Percentiles rank a stretch among this genome's conserved stretches.
Conservation (phyloP, 495 filamentous ascomycete species). For the Penicillium pancosmium region DNA sequence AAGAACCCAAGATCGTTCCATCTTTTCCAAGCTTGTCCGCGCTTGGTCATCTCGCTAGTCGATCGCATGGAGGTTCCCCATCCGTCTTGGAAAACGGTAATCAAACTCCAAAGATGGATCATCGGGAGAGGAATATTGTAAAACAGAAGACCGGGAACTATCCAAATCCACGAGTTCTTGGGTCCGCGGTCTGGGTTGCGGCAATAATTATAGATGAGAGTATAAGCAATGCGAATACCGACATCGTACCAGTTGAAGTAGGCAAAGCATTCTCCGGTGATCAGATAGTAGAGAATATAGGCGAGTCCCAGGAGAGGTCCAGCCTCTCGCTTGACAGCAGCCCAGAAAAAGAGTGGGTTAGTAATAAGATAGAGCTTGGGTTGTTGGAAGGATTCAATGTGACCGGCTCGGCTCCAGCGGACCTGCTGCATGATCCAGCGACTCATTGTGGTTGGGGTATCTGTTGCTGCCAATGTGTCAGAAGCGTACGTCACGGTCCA, state of each 20-base stretch:
- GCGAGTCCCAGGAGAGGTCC: slow-evolving; percentile 30
- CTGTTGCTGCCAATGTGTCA: slow-evolving; percentile 35
- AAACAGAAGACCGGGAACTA: slow-evolving; percentile 29
- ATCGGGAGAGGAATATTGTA: slow-evolving; percentile 36
- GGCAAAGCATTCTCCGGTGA: slow-evolving; percentile 29
- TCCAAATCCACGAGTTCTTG: slow-evolving; percentile 25
- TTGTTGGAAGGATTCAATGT: slow-evolving; percentile 40
- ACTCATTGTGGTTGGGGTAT: slow-evolving; percentile 34
- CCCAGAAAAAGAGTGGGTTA: slow-evolving; percentile 36
- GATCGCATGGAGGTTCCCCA: slow-evolving; percentile 39
- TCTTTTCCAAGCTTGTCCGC: slow-evolving; percentile 26
- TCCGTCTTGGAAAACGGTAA: slow-evolving; percentile 33
- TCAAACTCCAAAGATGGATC: slow-evolving; percentile 36
- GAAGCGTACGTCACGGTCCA: slow-evolving; percentile 39
- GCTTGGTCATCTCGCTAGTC: slow-evolving; percentile 20
- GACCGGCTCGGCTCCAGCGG: slow-evolving; percentile 36
- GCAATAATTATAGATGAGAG: slow-evolving; percentile 30
- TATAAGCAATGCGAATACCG: slow-evolving; percentile 27
- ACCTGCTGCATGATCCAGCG: slow-evolving; percentile 40
- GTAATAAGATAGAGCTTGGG: slow-evolving; percentile 35
- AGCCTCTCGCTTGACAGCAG: slow-evolving; percentile 33
- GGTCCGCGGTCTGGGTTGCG: slow-evolving; percentile 30
- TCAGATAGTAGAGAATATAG: slow-evolving; percentile 32
- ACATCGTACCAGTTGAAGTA: slow-evolving; percentile 34
- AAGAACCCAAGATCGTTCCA: slow-evolving; percentile 32